Evolutionary conservation across 352 stramenopile species (phyloP).

Genomic region (Phytophthora cryptogea): DNA sequence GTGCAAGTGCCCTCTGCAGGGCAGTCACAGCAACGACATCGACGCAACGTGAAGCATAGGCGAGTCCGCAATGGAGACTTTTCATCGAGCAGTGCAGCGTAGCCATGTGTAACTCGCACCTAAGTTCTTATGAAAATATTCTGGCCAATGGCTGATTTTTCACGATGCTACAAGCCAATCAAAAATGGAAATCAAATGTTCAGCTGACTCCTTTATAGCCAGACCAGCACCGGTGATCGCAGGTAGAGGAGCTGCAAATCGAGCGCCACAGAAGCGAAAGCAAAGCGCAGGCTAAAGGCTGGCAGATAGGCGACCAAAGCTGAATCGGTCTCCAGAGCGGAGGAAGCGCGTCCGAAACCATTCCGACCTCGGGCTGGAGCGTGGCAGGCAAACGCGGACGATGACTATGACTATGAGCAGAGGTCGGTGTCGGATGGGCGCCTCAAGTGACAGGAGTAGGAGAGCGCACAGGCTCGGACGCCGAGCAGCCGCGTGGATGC

Average conservation of each 20-base stretch:
- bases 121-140: constrained; percentile 22
- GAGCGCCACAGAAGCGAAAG: constrained; percentile 16
- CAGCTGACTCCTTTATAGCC: constrained; percentile 27
- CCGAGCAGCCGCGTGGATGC: constrained; percentile 9
- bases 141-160: constrained; percentile 30
- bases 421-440: constrained; percentile 5
- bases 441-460: constrained; percentile 4
- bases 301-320: constrained; percentile 32
- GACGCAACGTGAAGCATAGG: no score
- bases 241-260: constrained; percentile 23
- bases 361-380: constrained; percentile 24
- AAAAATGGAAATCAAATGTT: background rate
- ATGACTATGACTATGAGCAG: constrained; percentile 16
- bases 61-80: no score
- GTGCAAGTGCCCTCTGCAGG: no score
- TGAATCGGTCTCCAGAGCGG: constrained; percentile 22
- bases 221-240: constrained; percentile 14
- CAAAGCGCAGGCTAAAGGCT: constrained; percentile 21
- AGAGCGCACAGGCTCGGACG: constrained; percentile 11
- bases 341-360: constrained; percentile 22
- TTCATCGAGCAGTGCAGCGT: constrained; percentile 1
- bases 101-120: constrained; percentile 29
- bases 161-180: constrained; percentile 13
- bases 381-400: constrained; percentile 14
- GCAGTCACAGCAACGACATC: no score